Conservation (phyloP, 2,329 filamentous ascomycete species). For the Coniella lustricola region DNA sequence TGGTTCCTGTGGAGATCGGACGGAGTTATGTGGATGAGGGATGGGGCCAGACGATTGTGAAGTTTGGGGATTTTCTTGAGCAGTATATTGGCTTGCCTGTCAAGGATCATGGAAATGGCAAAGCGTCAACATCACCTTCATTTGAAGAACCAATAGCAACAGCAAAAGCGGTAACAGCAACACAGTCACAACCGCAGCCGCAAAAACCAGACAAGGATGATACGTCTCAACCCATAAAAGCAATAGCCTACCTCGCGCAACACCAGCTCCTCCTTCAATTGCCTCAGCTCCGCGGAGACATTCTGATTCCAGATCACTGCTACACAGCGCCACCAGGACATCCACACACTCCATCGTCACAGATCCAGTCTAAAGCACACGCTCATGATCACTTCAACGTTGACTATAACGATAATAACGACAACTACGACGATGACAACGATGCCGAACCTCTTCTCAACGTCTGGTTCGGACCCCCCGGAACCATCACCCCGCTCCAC, state of each 20-base stretch:
- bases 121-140: not conserved
- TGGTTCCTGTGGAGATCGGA: slow-evolving; percentile 83
- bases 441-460: slow-evolving; percentile 58
- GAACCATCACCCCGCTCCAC: slow-evolving; percentile 87
- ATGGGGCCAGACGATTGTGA: slow-evolving; percentile 77
- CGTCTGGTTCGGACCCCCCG: slow-evolving; percentile 85
- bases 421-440: no score
- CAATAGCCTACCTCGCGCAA: slow-evolving; percentile 81
- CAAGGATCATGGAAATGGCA: no score
- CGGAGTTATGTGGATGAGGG: slow-evolving; percentile 78
- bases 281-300: slow-evolving; percentile 66
- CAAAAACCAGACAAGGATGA: no score
- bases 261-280: slow-evolving; percentile 83
- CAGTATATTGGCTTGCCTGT: slow-evolving; percentile 42
- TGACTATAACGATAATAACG: no score
- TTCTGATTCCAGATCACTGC: slow-evolving; percentile 77
- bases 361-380: no score
- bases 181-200: not conserved
- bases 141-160: no score
- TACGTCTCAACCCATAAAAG: no score
- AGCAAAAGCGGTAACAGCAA: no score
- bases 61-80: slow-evolving; percentile 64
- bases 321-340: slow-evolving; percentile 61
- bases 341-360: slow-evolving; percentile 30
- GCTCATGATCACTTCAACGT: no score